phyloP scores from a whole-genome alignment of 2,329 filamentous ascomycete species.

The Fragosphaeria purpurea region DNA sequence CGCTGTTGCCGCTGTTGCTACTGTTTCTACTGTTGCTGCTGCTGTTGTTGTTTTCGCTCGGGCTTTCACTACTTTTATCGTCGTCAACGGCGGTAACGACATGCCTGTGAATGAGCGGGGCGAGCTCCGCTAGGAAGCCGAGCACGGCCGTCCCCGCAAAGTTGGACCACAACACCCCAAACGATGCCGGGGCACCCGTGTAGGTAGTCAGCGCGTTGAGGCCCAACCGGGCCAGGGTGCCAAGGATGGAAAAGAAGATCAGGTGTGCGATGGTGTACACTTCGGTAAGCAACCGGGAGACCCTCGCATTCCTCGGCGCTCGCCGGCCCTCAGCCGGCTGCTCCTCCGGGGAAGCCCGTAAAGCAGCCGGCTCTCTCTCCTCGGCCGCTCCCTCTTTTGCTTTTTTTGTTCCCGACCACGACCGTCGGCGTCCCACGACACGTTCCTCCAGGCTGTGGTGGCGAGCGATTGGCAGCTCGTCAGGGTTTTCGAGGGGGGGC shows the following conservation, averaged over 20 bases:
- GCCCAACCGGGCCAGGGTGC: conserved; percentile 73
- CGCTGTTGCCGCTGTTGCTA: neutral
- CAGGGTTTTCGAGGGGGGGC: conserved; percentile 20
- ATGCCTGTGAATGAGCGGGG: neutral
- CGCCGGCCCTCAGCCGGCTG: neutral
- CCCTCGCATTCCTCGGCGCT: conserved; percentile 3
- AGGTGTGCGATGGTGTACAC: conserved; percentile 71
- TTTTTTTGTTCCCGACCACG: too few species aligned
- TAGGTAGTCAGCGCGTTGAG: conserved; percentile 71
- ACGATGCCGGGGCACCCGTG: conserved; percentile 64
- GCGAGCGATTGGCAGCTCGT: conserved; percentile 22
- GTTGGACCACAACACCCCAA: conserved; percentile 77
- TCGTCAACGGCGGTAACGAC: neutral
- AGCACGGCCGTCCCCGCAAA: conserved; percentile 70
- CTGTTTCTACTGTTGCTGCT: neutral
- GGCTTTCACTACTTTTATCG: neutral
- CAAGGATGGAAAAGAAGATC: conserved; percentile 73
- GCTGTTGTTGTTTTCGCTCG: neutral
- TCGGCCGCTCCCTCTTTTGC: too few species aligned
- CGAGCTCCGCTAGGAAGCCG: conserved; percentile 55
- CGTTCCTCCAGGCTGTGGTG: conserved; percentile 27
- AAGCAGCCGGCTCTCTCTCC: neutral
- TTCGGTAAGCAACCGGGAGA: conserved; percentile 44
- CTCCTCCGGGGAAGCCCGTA: neutral
- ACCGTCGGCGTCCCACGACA: neutral